Conservation (phyloP, 805 yeast species). For the Kodamaea kaohsiungensis region DNA sequence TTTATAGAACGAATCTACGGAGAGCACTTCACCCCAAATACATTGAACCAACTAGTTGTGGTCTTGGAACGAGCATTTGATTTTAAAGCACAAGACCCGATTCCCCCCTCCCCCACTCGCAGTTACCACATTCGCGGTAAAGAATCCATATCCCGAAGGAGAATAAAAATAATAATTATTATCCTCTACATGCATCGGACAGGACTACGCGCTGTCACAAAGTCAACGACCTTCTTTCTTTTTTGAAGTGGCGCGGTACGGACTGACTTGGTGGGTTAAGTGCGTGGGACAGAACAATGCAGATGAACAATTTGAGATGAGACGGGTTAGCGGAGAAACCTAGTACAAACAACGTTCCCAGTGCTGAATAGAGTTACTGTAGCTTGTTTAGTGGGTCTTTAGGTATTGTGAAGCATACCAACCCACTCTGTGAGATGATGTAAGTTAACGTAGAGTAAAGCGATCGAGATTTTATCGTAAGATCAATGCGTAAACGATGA, state of each 20-base stretch:
- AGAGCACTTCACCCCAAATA: constrained; percentile 20
- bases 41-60: constrained; percentile 19
- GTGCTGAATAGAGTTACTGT: too few species aligned
- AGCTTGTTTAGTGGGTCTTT: too few species aligned
- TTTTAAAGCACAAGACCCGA: too few species aligned
- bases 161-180: not conserved
- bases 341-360: too few species aligned
- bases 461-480: too few species aligned
- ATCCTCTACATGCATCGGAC: not conserved
- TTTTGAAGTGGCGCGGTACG: not conserved
- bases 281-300: not conserved
- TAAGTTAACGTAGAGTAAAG: too few species aligned
- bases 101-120: too few species aligned
- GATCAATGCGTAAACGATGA: not conserved
- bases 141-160: not conserved
- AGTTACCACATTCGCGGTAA: not conserved
- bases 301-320: not conserved
- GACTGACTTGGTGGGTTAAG: not conserved
- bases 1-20: constrained; percentile 28
- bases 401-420: too few species aligned
- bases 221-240: too few species aligned
- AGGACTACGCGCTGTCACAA: not conserved
- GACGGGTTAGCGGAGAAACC: not conserved
- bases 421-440: not conserved
- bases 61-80: constrained; percentile 20